Evolutionary conservation across 2,329 filamentous ascomycete species (phyloP).

Genomic region (Penicillium sp.): DNA sequence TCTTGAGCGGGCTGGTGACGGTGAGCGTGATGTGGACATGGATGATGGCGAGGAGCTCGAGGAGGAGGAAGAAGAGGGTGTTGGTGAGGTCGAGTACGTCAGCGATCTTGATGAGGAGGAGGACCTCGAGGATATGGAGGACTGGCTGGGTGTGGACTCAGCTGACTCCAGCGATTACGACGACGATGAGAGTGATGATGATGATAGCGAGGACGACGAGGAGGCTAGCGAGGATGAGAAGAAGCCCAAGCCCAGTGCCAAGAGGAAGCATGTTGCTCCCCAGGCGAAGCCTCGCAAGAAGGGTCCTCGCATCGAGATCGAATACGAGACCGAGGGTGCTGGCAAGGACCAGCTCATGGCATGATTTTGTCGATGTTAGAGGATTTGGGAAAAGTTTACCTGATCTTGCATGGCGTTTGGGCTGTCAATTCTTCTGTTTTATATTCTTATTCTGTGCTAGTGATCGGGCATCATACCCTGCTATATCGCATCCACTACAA

Average conservation of each 20-base stretch:
- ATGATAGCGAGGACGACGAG: conserved; percentile 43
- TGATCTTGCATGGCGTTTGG: conserved; percentile 36
- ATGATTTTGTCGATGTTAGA: conserved; percentile 21
- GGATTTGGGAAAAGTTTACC: conserved; percentile 24
- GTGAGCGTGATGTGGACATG: conserved; percentile 77
- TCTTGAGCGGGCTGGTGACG: conserved; percentile 83
- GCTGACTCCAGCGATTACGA: conserved; percentile 49
- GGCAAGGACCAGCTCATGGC: conserved; percentile 50
- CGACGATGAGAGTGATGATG: conserved; percentile 56
- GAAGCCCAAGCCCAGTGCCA: conserved; percentile 48
- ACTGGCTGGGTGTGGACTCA: conserved; percentile 80
- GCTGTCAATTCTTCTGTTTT: conserved; percentile 15
- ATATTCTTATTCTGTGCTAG: conserved; percentile 18
- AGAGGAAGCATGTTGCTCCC: conserved; percentile 56
- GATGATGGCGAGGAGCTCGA: conserved; percentile 83
- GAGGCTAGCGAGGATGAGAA: conserved; percentile 45
- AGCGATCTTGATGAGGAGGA: conserved; percentile 77
- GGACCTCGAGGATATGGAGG: conserved; percentile 90
- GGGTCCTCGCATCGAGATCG: conserved; percentile 67
- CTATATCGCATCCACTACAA: conserved; percentile 30
- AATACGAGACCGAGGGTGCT: conserved; percentile 71
- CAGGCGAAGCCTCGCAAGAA: conserved; percentile 59
- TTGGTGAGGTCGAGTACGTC: conserved; percentile 84
- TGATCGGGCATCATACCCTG: conserved; percentile 38
- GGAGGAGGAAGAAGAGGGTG: conserved; percentile 68